Base-by-base conservation (phyloP, 352 stramenopile genomes). In the Pythium sukuiense region DNA sequence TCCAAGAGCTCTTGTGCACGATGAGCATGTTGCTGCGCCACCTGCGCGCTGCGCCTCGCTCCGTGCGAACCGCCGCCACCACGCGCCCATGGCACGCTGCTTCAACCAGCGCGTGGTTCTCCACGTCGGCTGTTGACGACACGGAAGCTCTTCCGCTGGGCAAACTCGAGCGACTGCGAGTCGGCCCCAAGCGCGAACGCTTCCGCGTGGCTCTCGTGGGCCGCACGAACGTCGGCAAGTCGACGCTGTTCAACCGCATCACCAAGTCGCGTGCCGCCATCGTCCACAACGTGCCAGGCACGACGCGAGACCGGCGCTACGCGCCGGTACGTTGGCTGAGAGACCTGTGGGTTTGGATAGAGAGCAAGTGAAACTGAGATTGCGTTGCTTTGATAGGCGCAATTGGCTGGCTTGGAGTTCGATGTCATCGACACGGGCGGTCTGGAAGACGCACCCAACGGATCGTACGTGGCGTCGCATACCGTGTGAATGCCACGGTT, bases 351-450 rank as follows among this genome's bases (percentile, higher is more conserved):
- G 32, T 35, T 24, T 24, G 20, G 20, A 24, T 24, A 24, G 20
- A 24, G 20, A 24, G 20, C 20, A 24, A 24, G 20, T 24, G 20
- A 24, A 24, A 24, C 20, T 24, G 20, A 24, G 20, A 24, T 24
- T 24, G 20, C 20, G 20, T 24, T 24, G 26, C 30, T 29, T 32
- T 9, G 14, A 56, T 41, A 57, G 55, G 80, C 80, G 2, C 81
- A 82, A 1, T 50, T 94, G 3, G 84, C 86, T 0, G 84, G 84
- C 6, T 49, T 94, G 63, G 79, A 89, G n/a, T 79, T 94, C 59
- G 84, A 94, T 49, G 84, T 94, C 60, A 88, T 93, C 33, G 86
- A 94, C 74, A 94, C 86, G 35, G 86, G 86, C 32, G 86, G 86
- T 41, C 77, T 94, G 3, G 86, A 87, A 63, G 86, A 94, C 32